These are phyloP conservation scores for Oryza meyeriana DNA, from an alignment of 176 grass and related monocot species.

Conservation along the genomic window DNA sequence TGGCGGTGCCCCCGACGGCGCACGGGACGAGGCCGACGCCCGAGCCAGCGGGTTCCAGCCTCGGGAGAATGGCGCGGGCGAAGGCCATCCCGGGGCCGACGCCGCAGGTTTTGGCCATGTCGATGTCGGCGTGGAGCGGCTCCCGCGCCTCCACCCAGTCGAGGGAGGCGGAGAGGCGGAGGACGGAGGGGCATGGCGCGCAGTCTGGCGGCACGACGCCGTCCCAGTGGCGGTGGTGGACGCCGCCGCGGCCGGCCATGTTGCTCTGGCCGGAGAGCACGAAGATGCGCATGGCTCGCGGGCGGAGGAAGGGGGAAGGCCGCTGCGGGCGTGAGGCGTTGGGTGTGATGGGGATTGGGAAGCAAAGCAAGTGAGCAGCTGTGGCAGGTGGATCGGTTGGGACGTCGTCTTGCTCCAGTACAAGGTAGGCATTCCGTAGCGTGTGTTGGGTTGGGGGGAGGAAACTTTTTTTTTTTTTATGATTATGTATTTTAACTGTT, in stretches of 20 bases:
- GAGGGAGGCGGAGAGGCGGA: conserved; percentile 53
- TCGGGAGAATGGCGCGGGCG: conserved; percentile 48
- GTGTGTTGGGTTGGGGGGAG: no score
- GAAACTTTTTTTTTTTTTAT: no score
- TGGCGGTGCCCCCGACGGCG: conserved; percentile 76
- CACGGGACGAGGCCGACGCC: conserved; percentile 72
- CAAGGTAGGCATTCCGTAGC: no score
- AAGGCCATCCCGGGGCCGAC: conserved; percentile 85
- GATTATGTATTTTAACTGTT: no score
- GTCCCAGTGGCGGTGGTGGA: conserved; percentile 61
- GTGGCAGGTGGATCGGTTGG: background rate
- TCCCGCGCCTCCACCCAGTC: conserved; percentile 64
- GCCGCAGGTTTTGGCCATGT: conserved; percentile 62
- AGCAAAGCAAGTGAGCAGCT: background rate
- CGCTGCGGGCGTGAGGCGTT: background rate
- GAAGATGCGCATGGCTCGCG: conserved; percentile 53
- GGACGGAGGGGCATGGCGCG: conserved; percentile 43
- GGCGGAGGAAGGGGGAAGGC: no score
- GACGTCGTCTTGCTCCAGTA: background rate
- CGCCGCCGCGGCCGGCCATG: conserved; percentile 89
- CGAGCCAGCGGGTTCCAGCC: background rate
- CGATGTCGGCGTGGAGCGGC: conserved; percentile 82
- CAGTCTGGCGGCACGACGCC: conserved; percentile 64
- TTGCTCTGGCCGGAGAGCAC: conserved; percentile 90
- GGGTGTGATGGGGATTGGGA: background rate